phyloP scores from a whole-genome alignment of 352 stramenopile species.

The Elongisporangium anandrum region DNA sequence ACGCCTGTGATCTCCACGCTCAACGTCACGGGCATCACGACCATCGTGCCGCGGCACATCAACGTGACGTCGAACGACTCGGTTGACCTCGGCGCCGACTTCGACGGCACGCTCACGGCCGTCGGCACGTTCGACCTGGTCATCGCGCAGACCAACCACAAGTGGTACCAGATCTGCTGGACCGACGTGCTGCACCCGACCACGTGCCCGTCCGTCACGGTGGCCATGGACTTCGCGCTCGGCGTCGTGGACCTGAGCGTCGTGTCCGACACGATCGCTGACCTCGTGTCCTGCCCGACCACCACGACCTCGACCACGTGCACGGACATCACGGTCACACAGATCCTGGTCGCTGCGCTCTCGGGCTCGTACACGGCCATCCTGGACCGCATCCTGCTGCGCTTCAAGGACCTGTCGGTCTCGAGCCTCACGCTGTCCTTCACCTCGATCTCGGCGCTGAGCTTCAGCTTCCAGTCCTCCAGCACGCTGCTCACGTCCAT shows the following conservation, averaged over 20 bases:
- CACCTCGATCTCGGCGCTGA: slow-evolving; percentile 44
- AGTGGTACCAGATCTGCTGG: slow-evolving; percentile 43
- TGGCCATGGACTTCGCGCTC: slow-evolving; percentile 23
- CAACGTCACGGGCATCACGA: slow-evolving; percentile 24
- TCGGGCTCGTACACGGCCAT: slow-evolving; percentile 14
- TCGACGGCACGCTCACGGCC: slow-evolving; percentile 21
- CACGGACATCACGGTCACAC: slow-evolving; percentile 27
- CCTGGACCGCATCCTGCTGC: slow-evolving; percentile 24
- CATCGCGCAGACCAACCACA: slow-evolving; percentile 24
- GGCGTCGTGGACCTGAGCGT: slow-evolving; percentile 16
- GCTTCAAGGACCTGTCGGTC: slow-evolving; percentile 32
- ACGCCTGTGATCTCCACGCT: slow-evolving; percentile 21
- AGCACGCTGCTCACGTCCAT: slow-evolving; percentile 32
- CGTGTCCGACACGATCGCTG: slow-evolving; percentile 18
- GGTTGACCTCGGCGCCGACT: slow-evolving; percentile 21
- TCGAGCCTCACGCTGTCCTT: slow-evolving; percentile 29
- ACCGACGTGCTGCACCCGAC: slow-evolving; percentile 28
- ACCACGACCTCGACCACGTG: slow-evolving; percentile 15
- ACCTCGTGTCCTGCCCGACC: slow-evolving; percentile 9
- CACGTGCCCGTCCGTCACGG: slow-evolving; percentile 19
- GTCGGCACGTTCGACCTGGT: slow-evolving; percentile 17
- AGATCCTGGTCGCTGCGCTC: slow-evolving; percentile 26
- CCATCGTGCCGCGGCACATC: slow-evolving; percentile 22
- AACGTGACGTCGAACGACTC: slow-evolving; percentile 23
- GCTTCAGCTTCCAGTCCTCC: slow-evolving; percentile 39